These are phyloP conservation scores for Veloporphyrellus conicus DNA, from an alignment of 1,284 basidiomycete species.

Conservation along the genomic window DNA sequence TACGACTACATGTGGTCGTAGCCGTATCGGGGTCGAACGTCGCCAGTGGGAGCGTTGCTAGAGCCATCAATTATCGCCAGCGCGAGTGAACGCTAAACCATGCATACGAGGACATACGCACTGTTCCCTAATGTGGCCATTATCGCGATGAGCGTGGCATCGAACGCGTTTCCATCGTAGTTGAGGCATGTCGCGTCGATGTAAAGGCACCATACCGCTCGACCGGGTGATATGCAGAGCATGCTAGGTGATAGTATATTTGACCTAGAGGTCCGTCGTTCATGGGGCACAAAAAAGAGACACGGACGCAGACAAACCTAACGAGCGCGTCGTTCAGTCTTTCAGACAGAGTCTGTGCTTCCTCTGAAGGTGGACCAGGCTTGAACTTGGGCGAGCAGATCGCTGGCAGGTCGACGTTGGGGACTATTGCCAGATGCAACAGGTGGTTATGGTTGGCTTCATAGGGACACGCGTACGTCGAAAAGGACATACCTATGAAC, in stretches of 20 bases:
- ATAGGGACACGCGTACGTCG: no score
- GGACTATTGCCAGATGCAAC: slow-evolving; percentile 50
- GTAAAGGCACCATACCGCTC: not conserved
- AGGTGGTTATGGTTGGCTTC: no score
- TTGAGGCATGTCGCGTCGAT: slow-evolving; percentile 77
- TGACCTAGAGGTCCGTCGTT: not conserved
- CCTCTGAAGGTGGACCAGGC: slow-evolving; percentile 87
- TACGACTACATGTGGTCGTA: slow-evolving; percentile 63
- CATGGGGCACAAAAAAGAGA: slow-evolving; percentile 71
- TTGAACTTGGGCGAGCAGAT: slow-evolving; percentile 92
- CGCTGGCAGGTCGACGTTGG: slow-evolving; percentile 88
- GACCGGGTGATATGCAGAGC: not conserved
- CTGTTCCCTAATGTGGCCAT: slow-evolving; percentile 82
- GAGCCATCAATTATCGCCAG: no score
- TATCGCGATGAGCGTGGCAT: slow-evolving; percentile 85
- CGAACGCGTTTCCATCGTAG: slow-evolving; percentile 93
- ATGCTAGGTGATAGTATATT: not conserved
- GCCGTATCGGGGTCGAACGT: slow-evolving; percentile 67
- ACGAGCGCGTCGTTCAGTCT: slow-evolving; percentile 73
- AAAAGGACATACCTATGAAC: slow-evolving; percentile 60
- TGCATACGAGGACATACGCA: slow-evolving; percentile 42
- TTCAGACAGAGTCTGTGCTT: slow-evolving; percentile 85
- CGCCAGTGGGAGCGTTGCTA: slow-evolving; percentile 74
- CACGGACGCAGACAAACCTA: slow-evolving; percentile 76
- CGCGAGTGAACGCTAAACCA: no score